These are phyloP conservation scores for Macaranga tanarius DNA, from an alignment of 441 rosid species.

Conservation along the genomic window DNA sequence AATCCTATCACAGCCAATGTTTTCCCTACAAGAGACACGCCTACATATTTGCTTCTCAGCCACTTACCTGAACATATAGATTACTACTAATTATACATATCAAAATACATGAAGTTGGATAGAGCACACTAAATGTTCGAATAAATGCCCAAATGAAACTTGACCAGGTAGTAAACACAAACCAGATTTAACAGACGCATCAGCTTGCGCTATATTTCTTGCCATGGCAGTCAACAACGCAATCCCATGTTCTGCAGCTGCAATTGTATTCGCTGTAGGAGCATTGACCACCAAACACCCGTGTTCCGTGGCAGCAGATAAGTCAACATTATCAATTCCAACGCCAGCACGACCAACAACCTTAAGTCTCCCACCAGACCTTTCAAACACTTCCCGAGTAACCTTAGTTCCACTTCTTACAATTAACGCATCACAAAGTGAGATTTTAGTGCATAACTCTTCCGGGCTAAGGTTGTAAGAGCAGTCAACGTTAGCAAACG, in stretches of 20 bases:
- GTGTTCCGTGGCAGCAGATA: constrained; percentile 81
- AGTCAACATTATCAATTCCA: constrained; percentile 94
- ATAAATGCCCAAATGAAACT: constrained; percentile 23
- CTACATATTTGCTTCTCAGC: constrained; percentile 86
- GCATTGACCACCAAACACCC: constrained; percentile 96
- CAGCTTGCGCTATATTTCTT: constrained; percentile 84
- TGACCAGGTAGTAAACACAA: constrained; percentile 22
- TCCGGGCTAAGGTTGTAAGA: constrained; percentile 69
- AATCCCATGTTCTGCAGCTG: constrained; percentile 95
- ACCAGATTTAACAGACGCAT: constrained; percentile 89
- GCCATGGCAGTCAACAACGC: constrained; percentile 91
- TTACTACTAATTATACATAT: too few species aligned
- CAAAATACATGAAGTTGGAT: neutral
- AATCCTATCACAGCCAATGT: constrained; percentile 86
- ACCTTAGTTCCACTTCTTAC: constrained; percentile 92
- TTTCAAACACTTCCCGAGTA: constrained; percentile 76
- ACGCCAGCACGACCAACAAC: constrained; percentile 97
- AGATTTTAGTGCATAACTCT: constrained; percentile 75
- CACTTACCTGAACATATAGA: constrained; percentile 57
- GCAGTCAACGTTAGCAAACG: constrained; percentile 70
- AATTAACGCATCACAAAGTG: constrained; percentile 77
- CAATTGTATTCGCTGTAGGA: constrained; percentile 92
- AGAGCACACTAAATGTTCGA: constrained; percentile 18
- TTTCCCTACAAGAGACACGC: constrained; percentile 90
- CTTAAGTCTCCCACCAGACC: constrained; percentile 69